Percentiles rank a stretch among this genome's conserved stretches.
These are phyloP conservation scores for Geoglossum cookeanum DNA, from an alignment of 2,329 filamentous ascomycete genomes.

Conservation along the genomic window DNA sequence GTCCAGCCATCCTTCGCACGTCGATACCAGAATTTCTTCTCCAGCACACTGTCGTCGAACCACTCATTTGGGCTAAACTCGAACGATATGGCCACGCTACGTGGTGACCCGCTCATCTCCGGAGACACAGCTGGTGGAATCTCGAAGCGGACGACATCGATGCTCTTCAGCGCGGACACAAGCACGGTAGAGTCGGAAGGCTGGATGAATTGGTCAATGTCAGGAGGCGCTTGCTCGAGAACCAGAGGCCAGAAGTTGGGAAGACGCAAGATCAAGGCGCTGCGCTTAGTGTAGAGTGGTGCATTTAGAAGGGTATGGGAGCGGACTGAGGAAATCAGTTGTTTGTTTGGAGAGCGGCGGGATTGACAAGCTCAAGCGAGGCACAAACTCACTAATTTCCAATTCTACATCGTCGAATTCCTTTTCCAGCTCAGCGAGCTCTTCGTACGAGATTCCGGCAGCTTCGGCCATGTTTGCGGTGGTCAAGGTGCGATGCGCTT, in stretches of 20 bases:
- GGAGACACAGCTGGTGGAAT: constrained; percentile 29
- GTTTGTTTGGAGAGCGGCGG: neutral
- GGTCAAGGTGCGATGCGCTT: neutral
- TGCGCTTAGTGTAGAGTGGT: constrained; percentile 60
- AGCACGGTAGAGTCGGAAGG: constrained; percentile 60
- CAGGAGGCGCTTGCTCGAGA: constrained; percentile 65
- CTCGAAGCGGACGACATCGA: constrained; percentile 69
- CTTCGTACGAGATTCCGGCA: constrained; percentile 3
- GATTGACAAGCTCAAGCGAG: neutral
- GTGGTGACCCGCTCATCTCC: constrained; percentile 45
- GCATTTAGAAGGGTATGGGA: constrained; percentile 43
- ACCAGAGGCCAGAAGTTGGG: constrained; percentile 90
- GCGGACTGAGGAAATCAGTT: neutral
- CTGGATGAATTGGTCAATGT: constrained; percentile 77
- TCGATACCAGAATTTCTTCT: constrained; percentile 87
- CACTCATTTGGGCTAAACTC: constrained; percentile 66
- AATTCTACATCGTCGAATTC: constrained; percentile 5
- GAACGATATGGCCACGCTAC: constrained; percentile 59
- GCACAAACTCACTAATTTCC: constrained; percentile 5
- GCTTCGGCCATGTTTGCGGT: neutral
- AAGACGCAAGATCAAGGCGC: constrained; percentile 50
- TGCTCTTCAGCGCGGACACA: constrained; percentile 41
- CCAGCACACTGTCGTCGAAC: constrained; percentile 58
- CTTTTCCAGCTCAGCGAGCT: constrained; percentile 6
- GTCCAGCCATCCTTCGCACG: constrained; percentile 46